Base-by-base conservation (phyloP, 176 grass and related monocot genomes). In the Aegilops umbellulata region DNA sequence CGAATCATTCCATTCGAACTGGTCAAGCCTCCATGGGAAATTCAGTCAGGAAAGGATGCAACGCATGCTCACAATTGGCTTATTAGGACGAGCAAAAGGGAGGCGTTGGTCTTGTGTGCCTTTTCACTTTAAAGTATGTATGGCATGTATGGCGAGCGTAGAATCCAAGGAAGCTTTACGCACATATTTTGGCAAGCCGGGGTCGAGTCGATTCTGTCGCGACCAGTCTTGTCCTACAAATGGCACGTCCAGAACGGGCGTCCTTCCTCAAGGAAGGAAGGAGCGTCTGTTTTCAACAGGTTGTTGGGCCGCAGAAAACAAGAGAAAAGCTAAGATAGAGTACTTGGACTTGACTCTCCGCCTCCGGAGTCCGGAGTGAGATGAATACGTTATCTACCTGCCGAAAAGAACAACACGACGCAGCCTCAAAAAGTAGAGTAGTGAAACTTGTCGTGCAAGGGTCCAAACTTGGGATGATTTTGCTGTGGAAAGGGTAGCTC, bases 151-250 rank as follows among this genome's bases (percentile, higher is more conserved):
- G n/a, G n/a, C 12, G 63, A 91, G 24, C 89, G 85, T 91, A 81
- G 70, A 82, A 85, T 65, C 70, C 89, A 91, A 88, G 77, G 51
- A 25, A 88, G 20, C 81, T 32, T 85, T 30, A 61, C 2, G 46
- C 60, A 53, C 6, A 76, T 87, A 51, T 84, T 39, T 51, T 84
- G 60, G 29, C 36, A 41, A 41, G 13, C 34, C 19, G 3, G 60
- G 53, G 85, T 64, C 35, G 5, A 35, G 34, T 35, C 81, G 38
- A 84, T 76, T 84, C 60, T 60, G 69, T 80, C 85, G 9, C 81
- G 68, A 32, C 81, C 36, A 62, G 62, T 81, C 16, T 62, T 22
- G 58, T 60, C 76, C 7, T 79, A 70, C 65, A 86, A 74, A 86
- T 79, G 85, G 36, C 69, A 34, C 81, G 70, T 76, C 22, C 60